Base-by-base conservation (phyloP, 192 early-diverging fungal genomes). In the Linderina pennispora region DNA sequence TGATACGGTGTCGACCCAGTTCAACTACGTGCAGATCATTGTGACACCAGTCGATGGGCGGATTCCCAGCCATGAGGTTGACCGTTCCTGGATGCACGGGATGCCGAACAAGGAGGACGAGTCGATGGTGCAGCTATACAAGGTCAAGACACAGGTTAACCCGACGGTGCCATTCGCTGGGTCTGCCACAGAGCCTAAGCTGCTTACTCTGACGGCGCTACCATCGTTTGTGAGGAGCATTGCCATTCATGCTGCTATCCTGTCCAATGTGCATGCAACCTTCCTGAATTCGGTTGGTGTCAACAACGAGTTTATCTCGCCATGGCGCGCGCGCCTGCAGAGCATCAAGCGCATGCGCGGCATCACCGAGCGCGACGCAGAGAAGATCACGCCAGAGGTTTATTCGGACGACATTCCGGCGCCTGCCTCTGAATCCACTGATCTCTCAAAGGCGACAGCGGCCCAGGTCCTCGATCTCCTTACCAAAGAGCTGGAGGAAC, bases 11-110 rank as follows among this genome's bases (percentile, higher is more conserved):
- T 84, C 92, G 2, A 83, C 86, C 11, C 89, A 99, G 62, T 97
- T 97, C 75, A 97, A 97, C 58, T 94, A 85, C 62, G 85, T 99
- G 46, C 89, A 92, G 47, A 88, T 99, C 55, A 81, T 99, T 3
- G 83, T 99, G 40, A 87, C 87, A 8, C 94, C 96, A 10, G 77
- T 88, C 60, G 79, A 87, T 49, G 69, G 80, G 16, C 78, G 79
- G 33, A 40, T 54, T 8, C 36, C 60, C 50, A 19, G 77, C 80
- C 55, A 81, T 83, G 55, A 83, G 64, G 50, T 83, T 80, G 21
- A 81, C 81, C 13, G 42, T 77, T 16, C 28, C 14, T 48, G 50
- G 41, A 14, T 52, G 1, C 34, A 36, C 52, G 33, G 36, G 26
- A 43, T 58, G n/a, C 18, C 32, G 2, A 31, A 24, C 34, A 20